Evolutionary conservation across 129 eudicot genomes (phyloP), one percentile per base, ranked within the genome.

Genomic region (Flaveria sonorensis): DNA sequence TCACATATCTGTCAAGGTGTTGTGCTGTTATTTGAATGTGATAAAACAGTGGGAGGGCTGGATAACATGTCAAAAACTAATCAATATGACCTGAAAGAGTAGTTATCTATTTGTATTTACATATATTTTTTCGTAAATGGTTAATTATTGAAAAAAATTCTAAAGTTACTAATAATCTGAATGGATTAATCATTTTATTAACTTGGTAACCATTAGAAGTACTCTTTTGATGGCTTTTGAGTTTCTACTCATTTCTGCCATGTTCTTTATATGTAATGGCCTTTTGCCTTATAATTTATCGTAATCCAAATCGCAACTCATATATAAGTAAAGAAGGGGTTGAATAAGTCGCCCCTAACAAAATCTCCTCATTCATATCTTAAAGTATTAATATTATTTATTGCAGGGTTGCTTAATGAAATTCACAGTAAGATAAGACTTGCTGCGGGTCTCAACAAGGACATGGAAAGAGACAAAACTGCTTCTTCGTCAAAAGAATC

Each of bases 351-450:
- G 18, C 60, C 18, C 18, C 10, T 45, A 36, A 36, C 40, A 36
- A 6, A 36, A 5, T 36, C 40, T 36, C 40, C 40, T 36, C 40
- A 36, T 36, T 36, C 1, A 7, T 36, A 36, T 36, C 40, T 36
- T 6, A 6, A 36, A 36, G 40, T 36, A 36, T 6, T 36, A 36
- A 36, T 45, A 9, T 50, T 13, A 50, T 50, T 53, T 53, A 53
- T 53, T 74, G 67, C 83, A 93, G 98, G 99, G 94, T 62, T 91
- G 88, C 78, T 71, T 94, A 55, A 87, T 85, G 97, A 91, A 84
- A 87, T 89, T 63, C 96, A 94, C 86, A 91, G 88, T 72, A 87
- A 86, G 72, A 81, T 36, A 36, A 36, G 40, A 36, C 40, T 36
- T 91, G 92, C 77, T 89, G 74, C 82, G 30, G 77, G 80, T 67